Evolutionary conservation across 2,329 filamentous ascomycete genomes (phyloP), one percentile per base, ranked within the genome.

Genomic region (Paraphaeosphaeria minitans): DNA sequence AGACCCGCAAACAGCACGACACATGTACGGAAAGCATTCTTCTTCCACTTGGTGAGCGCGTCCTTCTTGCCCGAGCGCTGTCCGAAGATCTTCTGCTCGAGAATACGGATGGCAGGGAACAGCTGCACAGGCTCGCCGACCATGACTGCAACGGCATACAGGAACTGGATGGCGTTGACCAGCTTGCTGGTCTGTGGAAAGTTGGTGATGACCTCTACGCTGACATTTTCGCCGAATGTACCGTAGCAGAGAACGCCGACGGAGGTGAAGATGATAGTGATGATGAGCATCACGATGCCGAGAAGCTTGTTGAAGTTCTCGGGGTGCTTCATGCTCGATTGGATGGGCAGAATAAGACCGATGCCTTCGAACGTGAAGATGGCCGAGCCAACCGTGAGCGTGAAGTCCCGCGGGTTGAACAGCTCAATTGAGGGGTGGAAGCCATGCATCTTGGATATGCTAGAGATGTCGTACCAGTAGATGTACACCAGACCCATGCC

Each of bases 321-420:
- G 0, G 89, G 89, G 58, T 87, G 80, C 67, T 85, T 85, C 89
- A 92, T 92, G 57, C 87, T 89, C 9, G 88, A 89, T 71, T 92
- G 88, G 55, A 92, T 92, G 0, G 89, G 89, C 9, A 92, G 79
- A 62, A 92, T 91, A 24, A 92, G 84, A 0, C 89, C 89, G 48
- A 92, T 92, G 49, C 89, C 89, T 72, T 92, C 89, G 66, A 91
- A 92, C 0, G 89, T 91, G 77, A 92, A 92, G 69, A 92, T 91
- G 39, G 88, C 86, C 1, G 88, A 86, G 53, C 89, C 89, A 49
- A 92, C 84, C 27, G 89, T 92, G 55, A 92, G 79, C 0, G 89
- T 89, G 71, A 88, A 92, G 56, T 85, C 81, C 27, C 81, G 78
- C 0, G 89, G 86, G 74, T 92, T 92, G 82, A 92, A 91, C 14